Base-by-base conservation (phyloP, 139 green algal genomes). In the Asterochloris sp. region DNA sequence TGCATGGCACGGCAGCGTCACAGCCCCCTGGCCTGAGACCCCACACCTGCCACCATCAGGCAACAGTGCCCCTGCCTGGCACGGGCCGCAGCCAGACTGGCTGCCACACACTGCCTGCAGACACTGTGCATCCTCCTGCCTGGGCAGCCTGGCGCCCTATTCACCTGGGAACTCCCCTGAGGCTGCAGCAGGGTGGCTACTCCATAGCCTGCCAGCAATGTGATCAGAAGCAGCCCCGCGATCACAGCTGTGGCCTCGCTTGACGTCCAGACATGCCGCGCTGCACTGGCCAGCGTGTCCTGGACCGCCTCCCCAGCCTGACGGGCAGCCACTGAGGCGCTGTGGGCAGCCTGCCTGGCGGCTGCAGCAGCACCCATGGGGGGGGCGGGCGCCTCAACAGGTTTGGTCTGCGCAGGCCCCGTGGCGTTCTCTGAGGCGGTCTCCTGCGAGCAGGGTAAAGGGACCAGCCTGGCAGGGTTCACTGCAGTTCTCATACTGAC, bases 281-380 rank as follows among this genome's bases (percentile, higher is more conserved):
- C n/a, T n/a, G 76, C 76, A 21, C 76, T 80, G 19, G 76, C 68
- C 54, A 80, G 54, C 21, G 76, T 80, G 60, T 80, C 76, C n/a
- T 80, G 76, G 13, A 80, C 76, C 24, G 76, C 54, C 12, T 80
- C 76, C 28, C 68, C 68, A 47, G 76, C 76, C 38, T 54, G 38
- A 6, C 38, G 38, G 38, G 38, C 38, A 54, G 38, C 38, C 38
- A 6, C 38, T 54, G 38, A 54, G 38, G 38, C 38, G 38, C 38
- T 54, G 38, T 54, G 38, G 38, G 38, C 38, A 54, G 38, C 38
- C 38, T 54, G 38, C 38, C 38, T 54, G 38, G 38, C n/a, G n/a
- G n/a, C n/a, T n/a, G n/a, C n/a, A n/a, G n/a, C 38, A 54, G 38
- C 38, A 54, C 38, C 38, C 6, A 6, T 54, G 38, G 38, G 38